Evolutionary conservation across 805 yeast species (phyloP).

Genomic region (Candida alai): DNA sequence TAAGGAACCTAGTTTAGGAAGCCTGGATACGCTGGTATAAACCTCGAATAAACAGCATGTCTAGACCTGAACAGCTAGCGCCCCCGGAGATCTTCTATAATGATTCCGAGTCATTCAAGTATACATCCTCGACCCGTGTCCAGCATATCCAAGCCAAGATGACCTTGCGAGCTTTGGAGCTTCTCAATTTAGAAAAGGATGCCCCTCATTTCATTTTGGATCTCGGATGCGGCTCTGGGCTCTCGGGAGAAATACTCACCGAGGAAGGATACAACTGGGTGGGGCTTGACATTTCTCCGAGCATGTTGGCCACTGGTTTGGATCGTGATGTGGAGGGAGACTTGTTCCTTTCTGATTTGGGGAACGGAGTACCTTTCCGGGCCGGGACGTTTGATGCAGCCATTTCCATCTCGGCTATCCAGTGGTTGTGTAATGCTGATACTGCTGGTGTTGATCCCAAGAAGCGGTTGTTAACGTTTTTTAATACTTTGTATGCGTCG

Average conservation of each 20-base stretch:
- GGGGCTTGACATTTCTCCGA: slow-evolving; percentile 94
- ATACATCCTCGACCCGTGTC: slow-evolving; percentile 91
- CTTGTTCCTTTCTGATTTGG: slow-evolving; percentile 86
- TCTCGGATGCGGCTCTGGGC: slow-evolving; percentile 96
- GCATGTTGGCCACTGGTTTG: slow-evolving; percentile 92
- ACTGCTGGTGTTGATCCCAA: slow-evolving; percentile 78
- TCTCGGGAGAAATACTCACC: slow-evolving; percentile 87
- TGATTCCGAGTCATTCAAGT: slow-evolving; percentile 84
- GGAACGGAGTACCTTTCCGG: slow-evolving; percentile 89
- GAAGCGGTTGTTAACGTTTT: slow-evolving; percentile 72
- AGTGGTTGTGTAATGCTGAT: slow-evolving; percentile 98
- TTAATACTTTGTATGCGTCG: slow-evolving; percentile 82
- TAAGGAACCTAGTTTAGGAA: too few relatives aligned
- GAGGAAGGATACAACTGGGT: slow-evolving; percentile 95
- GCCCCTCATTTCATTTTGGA: slow-evolving; percentile 72
- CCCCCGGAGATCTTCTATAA: slow-evolving; percentile 96
- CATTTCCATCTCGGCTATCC: slow-evolving; percentile 89
- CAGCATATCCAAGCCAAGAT: slow-evolving; percentile 98
- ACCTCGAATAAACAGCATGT: slow-evolving; percentile 62
- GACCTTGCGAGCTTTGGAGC: slow-evolving; percentile 90
- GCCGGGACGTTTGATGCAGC: slow-evolving; percentile 98
- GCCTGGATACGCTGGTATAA: too few relatives aligned
- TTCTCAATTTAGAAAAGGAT: slow-evolving; percentile 64
- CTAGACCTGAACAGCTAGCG: slow-evolving; percentile 94
- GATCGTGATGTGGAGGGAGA: slow-evolving; percentile 95